Evolutionary conservation across 148 eudicot genomes (phyloP).

Genomic region (Bassia scoparia): DNA sequence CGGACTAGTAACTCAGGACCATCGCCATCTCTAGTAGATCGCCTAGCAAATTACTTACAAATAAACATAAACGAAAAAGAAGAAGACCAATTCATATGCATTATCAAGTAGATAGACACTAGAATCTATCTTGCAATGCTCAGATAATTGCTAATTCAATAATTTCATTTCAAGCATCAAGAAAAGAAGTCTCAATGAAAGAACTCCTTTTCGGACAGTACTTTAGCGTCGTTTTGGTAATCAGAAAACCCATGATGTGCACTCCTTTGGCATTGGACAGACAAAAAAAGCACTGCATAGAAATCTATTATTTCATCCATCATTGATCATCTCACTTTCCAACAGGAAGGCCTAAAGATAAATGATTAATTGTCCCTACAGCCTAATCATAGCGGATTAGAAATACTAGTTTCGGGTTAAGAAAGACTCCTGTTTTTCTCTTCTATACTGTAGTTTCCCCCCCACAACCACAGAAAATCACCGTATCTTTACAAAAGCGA

Average conservation of each 20-base stretch:
- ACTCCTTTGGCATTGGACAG: not conserved
- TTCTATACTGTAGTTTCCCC: not conserved
- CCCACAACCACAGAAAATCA: slow-evolving; percentile 1
- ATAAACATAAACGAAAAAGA: not conserved
- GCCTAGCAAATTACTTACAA: slow-evolving; percentile 1
- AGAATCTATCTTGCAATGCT: slow-evolving; percentile 22
- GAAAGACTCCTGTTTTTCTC: not conserved
- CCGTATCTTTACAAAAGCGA: slow-evolving; percentile 9
- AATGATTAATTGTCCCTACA: slow-evolving; percentile 22
- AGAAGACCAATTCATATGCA: not conserved
- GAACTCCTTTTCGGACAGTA: not conserved
- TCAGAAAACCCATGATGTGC: slow-evolving; percentile 13
- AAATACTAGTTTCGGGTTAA: slow-evolving; percentile 3
- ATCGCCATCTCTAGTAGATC: slow-evolving; percentile 5
- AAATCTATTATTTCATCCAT: slow-evolving; percentile 10
- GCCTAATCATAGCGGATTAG: not conserved
- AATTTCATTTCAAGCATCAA: not conserved
- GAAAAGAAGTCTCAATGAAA: not conserved
- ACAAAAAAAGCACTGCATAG: slow-evolving; percentile 10
- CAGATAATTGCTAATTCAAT: not conserved
- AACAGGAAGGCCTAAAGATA: not conserved
- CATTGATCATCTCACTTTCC: not conserved
- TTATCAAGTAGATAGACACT: not conserved
- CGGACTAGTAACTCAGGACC: slow-evolving; percentile 11
- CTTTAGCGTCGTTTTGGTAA: slow-evolving; percentile 11